Conservation (phyloP, 2,329 filamentous ascomycete genomes). For the Beauveria pseudobassiana region DNA sequence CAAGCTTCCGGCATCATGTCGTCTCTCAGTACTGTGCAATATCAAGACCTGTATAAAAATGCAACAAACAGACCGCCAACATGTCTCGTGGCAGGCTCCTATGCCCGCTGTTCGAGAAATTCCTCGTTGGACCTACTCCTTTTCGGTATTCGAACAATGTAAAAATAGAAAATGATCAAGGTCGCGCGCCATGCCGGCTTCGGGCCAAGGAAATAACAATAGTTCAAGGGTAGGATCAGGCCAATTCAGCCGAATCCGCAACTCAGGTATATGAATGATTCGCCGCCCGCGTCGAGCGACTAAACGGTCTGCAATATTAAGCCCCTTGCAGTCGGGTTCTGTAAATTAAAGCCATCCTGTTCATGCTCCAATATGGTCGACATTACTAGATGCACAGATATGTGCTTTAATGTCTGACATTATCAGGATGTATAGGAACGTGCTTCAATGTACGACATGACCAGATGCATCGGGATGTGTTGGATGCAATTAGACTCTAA, state of each 20-base stretch:
- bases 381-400: neutral
- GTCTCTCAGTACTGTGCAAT: neutral
- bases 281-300: neutral
- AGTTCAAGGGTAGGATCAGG: neutral
- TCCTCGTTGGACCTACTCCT: neutral
- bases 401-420: no score
- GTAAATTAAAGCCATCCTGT: neutral
- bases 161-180: neutral
- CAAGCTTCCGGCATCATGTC: neutral
- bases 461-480: no score
- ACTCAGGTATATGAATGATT: neutral
- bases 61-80: neutral
- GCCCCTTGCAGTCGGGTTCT: slow-evolving; percentile 9
- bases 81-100: neutral
- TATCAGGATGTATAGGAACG: no score
- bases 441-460: no score
- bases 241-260: neutral
- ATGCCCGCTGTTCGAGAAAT: neutral
- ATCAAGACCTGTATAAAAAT: neutral
- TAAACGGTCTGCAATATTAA: slow-evolving; percentile 1
- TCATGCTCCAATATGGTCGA: neutral
- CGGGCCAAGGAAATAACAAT: neutral
- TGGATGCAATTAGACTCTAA: no score
- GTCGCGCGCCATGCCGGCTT: neutral
- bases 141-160: neutral